Evolutionary conservation across 83 land plant species (phyloP).

Genomic region (Thuja plicata): DNA sequence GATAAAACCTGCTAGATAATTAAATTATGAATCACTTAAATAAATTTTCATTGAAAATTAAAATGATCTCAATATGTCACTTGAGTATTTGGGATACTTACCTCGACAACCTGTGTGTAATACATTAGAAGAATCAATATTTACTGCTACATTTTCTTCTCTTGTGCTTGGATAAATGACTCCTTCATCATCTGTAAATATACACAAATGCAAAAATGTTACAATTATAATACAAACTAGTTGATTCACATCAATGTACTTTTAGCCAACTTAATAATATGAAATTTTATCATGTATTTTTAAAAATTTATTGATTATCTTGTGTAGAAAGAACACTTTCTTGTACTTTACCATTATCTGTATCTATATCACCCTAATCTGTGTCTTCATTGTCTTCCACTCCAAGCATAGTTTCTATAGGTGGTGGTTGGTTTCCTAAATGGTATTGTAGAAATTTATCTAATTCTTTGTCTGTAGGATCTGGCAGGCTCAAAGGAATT

Average conservation of each 20-base stretch:
- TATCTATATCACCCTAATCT: no score
- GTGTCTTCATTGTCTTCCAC: no score
- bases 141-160: not conserved
- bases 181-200: not conserved
- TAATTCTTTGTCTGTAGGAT: no score
- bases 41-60: not conserved
- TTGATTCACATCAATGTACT: not conserved
- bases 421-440: no score
- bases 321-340: not conserved
- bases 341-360: no score
- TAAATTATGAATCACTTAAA: not conserved
- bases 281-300: not conserved
- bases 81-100: not conserved
- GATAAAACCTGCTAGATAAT: not conserved
- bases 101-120: not conserved
- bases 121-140: not conserved
- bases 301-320: not conserved
- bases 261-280: not conserved
- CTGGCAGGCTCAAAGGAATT: no score
- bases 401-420: no score
- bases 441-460: no score
- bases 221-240: not conserved
- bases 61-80: not conserved
- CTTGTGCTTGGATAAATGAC: not conserved
- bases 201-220: not conserved